Conservation (phyloP, 257 asterid genomes). For the Mentha longifolia region DNA sequence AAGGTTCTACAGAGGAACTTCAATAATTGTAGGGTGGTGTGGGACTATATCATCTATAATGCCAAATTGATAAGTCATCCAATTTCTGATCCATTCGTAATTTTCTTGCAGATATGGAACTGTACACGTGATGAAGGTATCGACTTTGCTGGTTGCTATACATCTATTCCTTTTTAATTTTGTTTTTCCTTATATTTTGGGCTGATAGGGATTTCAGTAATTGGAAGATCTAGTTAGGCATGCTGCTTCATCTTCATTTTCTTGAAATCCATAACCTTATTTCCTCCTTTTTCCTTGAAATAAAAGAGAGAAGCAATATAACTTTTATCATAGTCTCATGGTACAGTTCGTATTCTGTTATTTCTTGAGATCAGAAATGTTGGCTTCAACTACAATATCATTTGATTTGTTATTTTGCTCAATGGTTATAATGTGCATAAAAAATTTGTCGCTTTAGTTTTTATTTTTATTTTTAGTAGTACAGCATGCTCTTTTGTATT, state of each 20-base stretch:
- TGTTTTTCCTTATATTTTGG: neutral
- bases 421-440: no score
- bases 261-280: neutral
- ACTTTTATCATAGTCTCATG: neutral
- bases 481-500: no score
- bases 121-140: constrained; percentile 95
- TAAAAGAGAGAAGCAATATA: neutral
- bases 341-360: neutral
- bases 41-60: constrained; percentile 1
- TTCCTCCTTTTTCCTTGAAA: neutral
- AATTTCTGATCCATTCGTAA: constrained; percentile 44
- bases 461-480: no score
- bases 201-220: neutral
- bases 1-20: no score
- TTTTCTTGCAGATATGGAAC: constrained; percentile 85
- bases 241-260: constrained; percentile 25
- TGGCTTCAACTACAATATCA: neutral
- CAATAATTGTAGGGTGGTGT: neutral
- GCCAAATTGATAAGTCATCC: constrained; percentile 5
- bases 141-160: neutral
- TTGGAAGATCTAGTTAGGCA: constrained; percentile 15
- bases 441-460: neutral
- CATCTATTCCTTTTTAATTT: constrained; percentile 11
- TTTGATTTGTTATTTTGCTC: neutral
- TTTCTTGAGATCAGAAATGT: neutral